Evolutionary conservation across 768 basidiomycete species (phyloP).

Genomic region (Termitomyces sp.): DNA sequence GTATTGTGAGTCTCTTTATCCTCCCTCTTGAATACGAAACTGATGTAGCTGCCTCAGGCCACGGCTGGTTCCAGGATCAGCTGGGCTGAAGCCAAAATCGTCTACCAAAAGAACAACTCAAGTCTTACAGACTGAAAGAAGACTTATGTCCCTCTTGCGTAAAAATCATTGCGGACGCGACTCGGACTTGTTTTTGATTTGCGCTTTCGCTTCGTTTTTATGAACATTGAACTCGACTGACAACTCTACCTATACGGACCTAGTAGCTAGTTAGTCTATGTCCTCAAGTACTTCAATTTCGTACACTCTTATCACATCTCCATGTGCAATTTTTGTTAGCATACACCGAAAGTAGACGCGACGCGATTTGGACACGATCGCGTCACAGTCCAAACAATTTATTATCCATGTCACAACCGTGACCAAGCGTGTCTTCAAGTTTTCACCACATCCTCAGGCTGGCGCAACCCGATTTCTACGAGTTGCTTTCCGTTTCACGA

Average conservation of each 20-base stretch:
- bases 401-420: background rate
- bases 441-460: background rate
- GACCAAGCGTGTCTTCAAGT: constrained; percentile 1
- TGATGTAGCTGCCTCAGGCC: constrained; percentile 13
- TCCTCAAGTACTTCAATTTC: too few relatives aligned
- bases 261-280: too few relatives aligned
- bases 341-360: too few relatives aligned
- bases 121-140: too few relatives aligned
- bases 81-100: constrained; percentile 11
- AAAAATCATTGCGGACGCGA: background rate
- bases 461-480: constrained; percentile 51
- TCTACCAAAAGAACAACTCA: background rate
- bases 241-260: too few relatives aligned
- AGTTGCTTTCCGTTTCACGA: constrained; percentile 47
- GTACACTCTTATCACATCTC: too few relatives aligned
- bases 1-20: constrained; percentile 21
- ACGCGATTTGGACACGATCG: too few relatives aligned
- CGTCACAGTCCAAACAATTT: too few relatives aligned
- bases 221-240: too few relatives aligned
- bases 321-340: too few relatives aligned
- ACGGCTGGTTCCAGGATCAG: constrained; percentile 23
- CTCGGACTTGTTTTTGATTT: background rate
- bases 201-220: too few relatives aligned
- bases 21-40: background rate
- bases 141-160: background rate